These are phyloP conservation scores for Pittosporum tobira DNA, from an alignment of 129 eudicot genomes.

Conservation along the genomic window DNA sequence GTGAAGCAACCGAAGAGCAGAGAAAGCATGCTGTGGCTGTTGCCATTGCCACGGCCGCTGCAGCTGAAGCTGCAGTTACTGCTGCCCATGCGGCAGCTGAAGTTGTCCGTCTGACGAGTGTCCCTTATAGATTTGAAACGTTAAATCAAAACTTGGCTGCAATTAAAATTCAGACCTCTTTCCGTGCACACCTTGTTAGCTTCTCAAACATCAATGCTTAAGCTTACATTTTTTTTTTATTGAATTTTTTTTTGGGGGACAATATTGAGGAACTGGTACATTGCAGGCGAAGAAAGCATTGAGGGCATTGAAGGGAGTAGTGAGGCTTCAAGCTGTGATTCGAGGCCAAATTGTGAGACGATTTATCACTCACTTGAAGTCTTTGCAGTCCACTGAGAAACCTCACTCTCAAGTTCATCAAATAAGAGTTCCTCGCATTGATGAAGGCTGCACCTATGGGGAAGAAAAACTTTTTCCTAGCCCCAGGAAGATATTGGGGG, in stretches of 20 bases:
- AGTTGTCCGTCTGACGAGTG: conserved; percentile 54
- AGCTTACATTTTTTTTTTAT: neutral
- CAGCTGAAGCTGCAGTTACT: conserved; percentile 85
- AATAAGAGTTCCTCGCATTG: conserved; percentile 23
- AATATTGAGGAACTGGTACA: no score
- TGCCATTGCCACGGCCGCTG: conserved; percentile 68
- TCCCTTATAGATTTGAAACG: conserved; percentile 20
- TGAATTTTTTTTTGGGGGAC: no score
- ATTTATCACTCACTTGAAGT: conserved; percentile 17
- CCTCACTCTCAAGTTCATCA: conserved; percentile 18
- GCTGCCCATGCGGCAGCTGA: conserved; percentile 91
- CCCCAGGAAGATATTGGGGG: conserved; percentile 20
- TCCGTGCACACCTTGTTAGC: conserved; percentile 68
- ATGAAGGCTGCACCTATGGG: conserved; percentile 15
- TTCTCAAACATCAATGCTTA: neutral
- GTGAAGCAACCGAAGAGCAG: conserved; percentile 44
- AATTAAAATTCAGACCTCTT: conserved; percentile 51
- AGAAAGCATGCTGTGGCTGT: conserved; percentile 57
- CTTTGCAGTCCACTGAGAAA: conserved; percentile 6
- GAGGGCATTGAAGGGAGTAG: conserved; percentile 60
- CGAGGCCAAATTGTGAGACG: conserved; percentile 54
- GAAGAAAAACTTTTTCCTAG: conserved; percentile 22
- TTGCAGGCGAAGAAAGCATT: conserved; percentile 87
- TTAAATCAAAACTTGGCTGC: conserved; percentile 35
- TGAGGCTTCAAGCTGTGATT: conserved; percentile 69